phyloP scores from a whole-genome alignment of 768 basidiomycete species.

The Agrocybe pediades region DNA sequence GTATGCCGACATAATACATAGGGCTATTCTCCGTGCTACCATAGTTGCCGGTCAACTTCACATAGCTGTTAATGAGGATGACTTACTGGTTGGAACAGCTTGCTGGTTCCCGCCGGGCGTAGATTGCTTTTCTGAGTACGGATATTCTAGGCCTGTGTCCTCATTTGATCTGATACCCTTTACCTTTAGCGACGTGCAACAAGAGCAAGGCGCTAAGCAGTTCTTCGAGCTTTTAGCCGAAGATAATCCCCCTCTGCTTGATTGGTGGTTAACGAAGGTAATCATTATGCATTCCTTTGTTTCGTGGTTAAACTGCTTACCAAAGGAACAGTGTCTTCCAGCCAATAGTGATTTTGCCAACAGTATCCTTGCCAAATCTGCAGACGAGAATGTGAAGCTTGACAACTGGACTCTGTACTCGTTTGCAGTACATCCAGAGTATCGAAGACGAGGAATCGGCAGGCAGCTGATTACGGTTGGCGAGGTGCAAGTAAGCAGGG shows the following conservation, averaged over 20 bases:
- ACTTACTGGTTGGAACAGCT: conserved; percentile 2
- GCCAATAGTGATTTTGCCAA: not conserved
- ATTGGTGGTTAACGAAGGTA: not conserved
- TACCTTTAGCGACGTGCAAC: not conserved
- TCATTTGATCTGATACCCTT: not conserved
- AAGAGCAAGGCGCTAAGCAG: conserved; percentile 3
- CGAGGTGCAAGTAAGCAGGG: not conserved
- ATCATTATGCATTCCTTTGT: too few species aligned
- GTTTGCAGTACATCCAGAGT: not conserved
- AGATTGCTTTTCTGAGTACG: conserved; percentile 2
- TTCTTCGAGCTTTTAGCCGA: not conserved
- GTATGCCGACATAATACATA: too few species aligned
- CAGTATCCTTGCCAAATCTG: not conserved
- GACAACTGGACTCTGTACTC: conserved; percentile 2
- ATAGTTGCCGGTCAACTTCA: not conserved
- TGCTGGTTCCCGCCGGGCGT: conserved; percentile 2
- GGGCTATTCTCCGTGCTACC: conserved; percentile 1
- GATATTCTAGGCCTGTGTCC: not conserved
- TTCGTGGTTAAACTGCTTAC: not conserved
- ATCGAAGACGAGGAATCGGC: conserved; percentile 3
- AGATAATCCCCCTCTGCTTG: not conserved
- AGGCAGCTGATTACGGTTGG: not conserved
- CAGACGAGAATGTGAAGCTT: conserved; percentile 5
- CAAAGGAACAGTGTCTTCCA: not conserved
- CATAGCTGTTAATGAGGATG: conserved; percentile 1